Evolutionary conservation across 169 alveolate genomes (phyloP).

Genomic region (Theileria sp.): DNA sequence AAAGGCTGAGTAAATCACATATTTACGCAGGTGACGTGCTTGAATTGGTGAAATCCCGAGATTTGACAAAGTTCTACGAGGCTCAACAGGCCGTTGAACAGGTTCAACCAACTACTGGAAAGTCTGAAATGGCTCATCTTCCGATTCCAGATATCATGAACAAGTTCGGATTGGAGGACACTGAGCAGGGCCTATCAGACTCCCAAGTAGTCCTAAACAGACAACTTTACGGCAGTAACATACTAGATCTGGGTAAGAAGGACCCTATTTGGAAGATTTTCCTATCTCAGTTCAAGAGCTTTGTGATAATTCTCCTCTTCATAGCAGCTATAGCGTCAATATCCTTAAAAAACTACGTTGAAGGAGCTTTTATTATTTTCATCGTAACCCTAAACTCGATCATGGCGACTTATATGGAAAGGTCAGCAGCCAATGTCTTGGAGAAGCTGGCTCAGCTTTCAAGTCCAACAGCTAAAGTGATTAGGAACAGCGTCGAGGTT

Average conservation of each 20-base stretch:
- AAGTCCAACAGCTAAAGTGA: conserved; percentile 86
- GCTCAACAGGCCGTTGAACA: conserved; percentile 63
- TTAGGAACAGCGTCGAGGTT: conserved; percentile 78
- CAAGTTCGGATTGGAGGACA: conserved; percentile 74
- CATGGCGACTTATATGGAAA: conserved; percentile 90
- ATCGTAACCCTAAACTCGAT: conserved; percentile 86
- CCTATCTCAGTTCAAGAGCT: conserved; percentile 79
- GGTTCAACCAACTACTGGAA: conserved; percentile 70
- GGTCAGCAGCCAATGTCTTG: conserved; percentile 85
- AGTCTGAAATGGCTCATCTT: conserved; percentile 69
- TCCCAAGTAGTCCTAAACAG: conserved; percentile 75
- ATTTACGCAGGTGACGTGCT: conserved; percentile 55
- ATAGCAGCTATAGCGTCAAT: conserved; percentile 81
- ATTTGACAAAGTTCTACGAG: conserved; percentile 52
- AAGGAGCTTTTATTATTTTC: conserved; percentile 84
- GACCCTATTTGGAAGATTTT: conserved; percentile 84
- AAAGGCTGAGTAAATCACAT: conserved; percentile 37
- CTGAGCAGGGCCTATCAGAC: conserved; percentile 68
- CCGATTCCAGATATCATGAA: conserved; percentile 70
- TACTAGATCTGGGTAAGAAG: conserved; percentile 79
- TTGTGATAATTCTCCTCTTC: conserved; percentile 80
- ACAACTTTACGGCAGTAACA: conserved; percentile 82
- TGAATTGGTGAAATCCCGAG: conserved; percentile 53
- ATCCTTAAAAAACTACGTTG: conserved; percentile 83
- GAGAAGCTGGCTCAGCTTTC: conserved; percentile 88